Conservation (phyloP, 352 stramenopile genomes). For the Pseudoperonospora humuli region DNA sequence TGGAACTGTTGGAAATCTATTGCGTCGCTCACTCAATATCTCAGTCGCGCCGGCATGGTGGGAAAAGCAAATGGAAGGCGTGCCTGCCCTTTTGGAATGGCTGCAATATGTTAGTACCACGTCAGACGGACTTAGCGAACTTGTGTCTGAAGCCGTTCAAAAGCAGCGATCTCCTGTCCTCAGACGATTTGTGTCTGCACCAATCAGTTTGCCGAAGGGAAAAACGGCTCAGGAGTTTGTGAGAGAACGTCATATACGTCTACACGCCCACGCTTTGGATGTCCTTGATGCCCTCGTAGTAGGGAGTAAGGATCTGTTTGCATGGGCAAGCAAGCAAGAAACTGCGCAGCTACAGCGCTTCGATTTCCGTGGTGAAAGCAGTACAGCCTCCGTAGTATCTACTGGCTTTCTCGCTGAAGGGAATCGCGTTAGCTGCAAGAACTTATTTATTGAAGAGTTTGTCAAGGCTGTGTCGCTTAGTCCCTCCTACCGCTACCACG, state of each 20-base stretch:
- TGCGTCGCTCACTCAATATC: slow-evolving; percentile 59
- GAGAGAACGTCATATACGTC: slow-evolving; percentile 26
- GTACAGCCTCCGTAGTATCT: slow-evolving; percentile 8
- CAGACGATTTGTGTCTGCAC: slow-evolving; percentile 27
- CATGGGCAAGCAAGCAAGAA: slow-evolving; percentile 33
- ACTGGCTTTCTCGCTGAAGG: slow-evolving; percentile 23
- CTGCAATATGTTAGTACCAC: slow-evolving; percentile 55
- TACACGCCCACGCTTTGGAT: slow-evolving; percentile 28
- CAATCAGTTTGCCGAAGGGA: slow-evolving; percentile 15
- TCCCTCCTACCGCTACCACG: slow-evolving; percentile 37
- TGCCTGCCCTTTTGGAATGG: slow-evolving; percentile 61
- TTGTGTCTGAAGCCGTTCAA: slow-evolving; percentile 58
- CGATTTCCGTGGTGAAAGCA: slow-evolving; percentile 21
- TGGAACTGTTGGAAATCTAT: slow-evolving; percentile 37
- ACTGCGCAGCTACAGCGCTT: slow-evolving; percentile 25
- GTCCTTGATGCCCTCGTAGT: slow-evolving; percentile 14
- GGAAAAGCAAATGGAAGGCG: slow-evolving; percentile 48
- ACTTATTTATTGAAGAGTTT: slow-evolving; percentile 74
- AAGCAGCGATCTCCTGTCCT: slow-evolving; percentile 37
- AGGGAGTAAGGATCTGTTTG: slow-evolving; percentile 19
- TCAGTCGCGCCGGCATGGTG: slow-evolving; percentile 62
- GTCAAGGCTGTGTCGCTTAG: slow-evolving; percentile 55
- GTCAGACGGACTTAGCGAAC: slow-evolving; percentile 62
- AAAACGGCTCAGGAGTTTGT: slow-evolving; percentile 30
- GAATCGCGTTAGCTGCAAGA: slow-evolving; percentile 35